These are phyloP conservation scores for Penicillium sp. DNA, from an alignment of 2,329 filamentous ascomycete species.

Conservation along the genomic window DNA sequence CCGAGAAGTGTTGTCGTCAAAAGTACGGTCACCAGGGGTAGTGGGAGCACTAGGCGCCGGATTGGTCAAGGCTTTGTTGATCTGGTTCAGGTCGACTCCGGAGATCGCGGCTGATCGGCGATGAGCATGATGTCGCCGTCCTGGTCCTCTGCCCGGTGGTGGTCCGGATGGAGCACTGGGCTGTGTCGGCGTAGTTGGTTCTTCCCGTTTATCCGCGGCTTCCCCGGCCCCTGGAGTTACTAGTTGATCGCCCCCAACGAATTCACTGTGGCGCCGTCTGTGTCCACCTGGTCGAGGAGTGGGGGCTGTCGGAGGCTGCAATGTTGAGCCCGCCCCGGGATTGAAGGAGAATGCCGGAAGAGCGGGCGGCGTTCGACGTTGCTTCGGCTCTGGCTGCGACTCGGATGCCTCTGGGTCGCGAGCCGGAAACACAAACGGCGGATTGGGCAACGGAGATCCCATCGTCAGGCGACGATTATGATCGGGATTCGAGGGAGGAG, in stretches of 20 bases:
- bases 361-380: conserved; percentile 48
- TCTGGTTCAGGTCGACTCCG: conserved; percentile 74
- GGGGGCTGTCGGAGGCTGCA: conserved; percentile 61
- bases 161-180: conserved; percentile 44
- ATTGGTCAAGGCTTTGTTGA: conserved; percentile 52
- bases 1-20: conserved; percentile 39
- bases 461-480: conserved; percentile 37
- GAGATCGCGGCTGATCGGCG: conserved; percentile 82
- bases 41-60: conserved; percentile 64
- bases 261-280: conserved; percentile 81
- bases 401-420: conserved; percentile 46
- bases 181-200: conserved; percentile 30
- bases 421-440: conserved; percentile 69
- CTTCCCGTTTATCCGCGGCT: conserved; percentile 42
- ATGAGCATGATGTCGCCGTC: conserved; percentile 75
- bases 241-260: conserved; percentile 71
- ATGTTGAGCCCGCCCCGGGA: conserved; percentile 38
- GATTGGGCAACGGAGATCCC: conserved; percentile 59
- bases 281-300: conserved; percentile 67
- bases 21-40: conserved; percentile 53
- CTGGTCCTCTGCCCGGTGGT: conserved; percentile 53
- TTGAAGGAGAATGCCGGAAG: conserved; percentile 50
- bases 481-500: conserved; percentile 25
- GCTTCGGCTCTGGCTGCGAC: conserved; percentile 49
- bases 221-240: conserved; percentile 68